phyloP scores from a whole-genome alignment of 2,329 filamentous ascomycete genomes.

The Botrytis cinerea region DNA sequence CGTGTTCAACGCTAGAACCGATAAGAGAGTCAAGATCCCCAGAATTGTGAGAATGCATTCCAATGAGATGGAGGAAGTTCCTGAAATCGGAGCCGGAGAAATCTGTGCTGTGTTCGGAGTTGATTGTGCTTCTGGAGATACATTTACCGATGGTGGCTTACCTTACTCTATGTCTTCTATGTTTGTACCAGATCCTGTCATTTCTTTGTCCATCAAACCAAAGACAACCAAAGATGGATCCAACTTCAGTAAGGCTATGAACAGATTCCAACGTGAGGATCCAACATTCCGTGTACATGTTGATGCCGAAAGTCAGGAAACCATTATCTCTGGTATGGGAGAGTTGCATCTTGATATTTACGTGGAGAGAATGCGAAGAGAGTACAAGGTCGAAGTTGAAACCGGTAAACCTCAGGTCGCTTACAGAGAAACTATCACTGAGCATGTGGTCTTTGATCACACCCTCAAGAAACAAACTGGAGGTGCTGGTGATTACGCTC shows the following conservation, averaged over 20 bases:
- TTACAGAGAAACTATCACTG: constrained; percentile 90
- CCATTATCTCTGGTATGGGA: constrained; percentile 98
- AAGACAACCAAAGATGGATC: constrained; percentile 89
- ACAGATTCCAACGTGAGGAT: constrained; percentile 96
- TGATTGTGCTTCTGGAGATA: constrained; percentile 96
- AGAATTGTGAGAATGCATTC: constrained; percentile 99
- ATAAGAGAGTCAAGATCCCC: constrained; percentile 95
- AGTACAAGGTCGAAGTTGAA: constrained; percentile 93
- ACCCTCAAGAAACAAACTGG: constrained; percentile 93
- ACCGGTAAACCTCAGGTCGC: constrained; percentile 97
- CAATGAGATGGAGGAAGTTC: constrained; percentile 97
- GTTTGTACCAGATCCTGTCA: constrained; percentile 97
- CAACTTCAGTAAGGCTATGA: constrained; percentile 98
- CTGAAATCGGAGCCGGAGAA: constrained; percentile 90
- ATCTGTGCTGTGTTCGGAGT: constrained; percentile 99
- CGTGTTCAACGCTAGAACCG: constrained; percentile 89
- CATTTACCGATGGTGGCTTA: constrained; percentile 90
- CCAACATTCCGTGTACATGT: constrained; percentile 96
- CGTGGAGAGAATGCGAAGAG: constrained; percentile 91
- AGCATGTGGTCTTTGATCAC: constrained; percentile 83
- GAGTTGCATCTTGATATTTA: constrained; percentile 97
- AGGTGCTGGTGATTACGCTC: constrained; percentile 92
- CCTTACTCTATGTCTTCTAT: constrained; percentile 97
- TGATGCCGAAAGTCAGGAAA: constrained; percentile 90
- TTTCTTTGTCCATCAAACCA: constrained; percentile 95